Base-by-base conservation (phyloP, 2,329 filamentous ascomycete genomes). In the Claviceps quebecensis region DNA sequence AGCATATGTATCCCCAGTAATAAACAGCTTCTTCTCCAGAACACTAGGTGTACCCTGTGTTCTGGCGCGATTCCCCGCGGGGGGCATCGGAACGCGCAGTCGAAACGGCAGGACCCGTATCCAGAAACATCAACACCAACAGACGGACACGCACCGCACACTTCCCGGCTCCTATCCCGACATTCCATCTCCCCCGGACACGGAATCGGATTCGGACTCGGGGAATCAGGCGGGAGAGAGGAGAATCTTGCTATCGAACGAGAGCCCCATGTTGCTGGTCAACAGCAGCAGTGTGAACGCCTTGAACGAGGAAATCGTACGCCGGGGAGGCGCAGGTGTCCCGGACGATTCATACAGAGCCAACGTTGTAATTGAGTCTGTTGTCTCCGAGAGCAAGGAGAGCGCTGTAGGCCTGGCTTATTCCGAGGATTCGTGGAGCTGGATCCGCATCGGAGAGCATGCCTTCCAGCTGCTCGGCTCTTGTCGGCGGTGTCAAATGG, bases 401-500 rank as follows among this genome's bases (percentile, higher is more conserved):
- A 53, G 1, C 61, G 64, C 5, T 72, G 76, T 7, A 53, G 66
- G 75, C 26, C 73, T 60, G 16, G 64, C 87, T 0, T 97, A 93
- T 64, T 75, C 77, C 0, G 91, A 97, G 67, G 93, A 97, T 58
- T 65, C 70, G 5, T 97, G 91, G 91, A 72, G 70, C 13, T 73
- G 67, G 16, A 60, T 95, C 41, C 72, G 69, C 8, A 84, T 96
- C 52, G 86, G 84, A 1, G 58, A 65, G 2, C 74, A 83, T 53
- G 65, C 68, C 9, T 86, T 87, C 59, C 74, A 84, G 55, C 79
- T 94, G 60, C 69, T 97, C 4, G 91, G 90, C 0, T 79, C 86
- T 3, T 98, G 93, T 61, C 79, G 88, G 54, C 74, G 93, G 53
- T 98, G 93, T 59, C 89, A 95, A 65, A 97, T 98, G 90, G 84